Evolutionary conservation across 179 eudicot species (phyloP).

Genomic region (Beta corolliflora): DNA sequence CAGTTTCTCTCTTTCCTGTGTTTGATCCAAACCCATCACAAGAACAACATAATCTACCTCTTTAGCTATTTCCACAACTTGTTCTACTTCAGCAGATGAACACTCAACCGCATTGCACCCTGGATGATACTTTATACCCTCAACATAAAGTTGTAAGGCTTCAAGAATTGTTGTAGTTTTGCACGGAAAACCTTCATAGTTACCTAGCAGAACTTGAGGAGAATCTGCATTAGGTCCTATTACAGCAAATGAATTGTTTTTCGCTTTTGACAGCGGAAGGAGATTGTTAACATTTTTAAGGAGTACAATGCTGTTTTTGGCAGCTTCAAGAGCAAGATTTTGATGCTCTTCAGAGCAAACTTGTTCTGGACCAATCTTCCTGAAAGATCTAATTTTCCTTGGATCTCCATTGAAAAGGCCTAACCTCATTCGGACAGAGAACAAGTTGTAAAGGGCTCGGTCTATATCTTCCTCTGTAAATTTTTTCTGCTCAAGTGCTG

Average conservation of each 20-base stretch:
- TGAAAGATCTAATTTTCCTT: slow-evolving; percentile 34
- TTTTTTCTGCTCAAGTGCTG: slow-evolving; percentile 47
- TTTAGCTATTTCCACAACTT: slow-evolving; percentile 42
- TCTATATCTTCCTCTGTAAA: slow-evolving; percentile 46
- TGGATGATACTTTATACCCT: slow-evolving; percentile 34
- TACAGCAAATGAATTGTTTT: slow-evolving; percentile 42
- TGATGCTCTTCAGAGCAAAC: slow-evolving; percentile 58
- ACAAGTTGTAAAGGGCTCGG: slow-evolving; percentile 47
- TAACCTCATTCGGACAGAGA: slow-evolving; percentile 64
- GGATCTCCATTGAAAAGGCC: slow-evolving; percentile 69
- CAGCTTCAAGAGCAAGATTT: slow-evolving; percentile 59
- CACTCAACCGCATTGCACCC: slow-evolving; percentile 59
- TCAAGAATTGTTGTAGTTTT: slow-evolving; percentile 45
- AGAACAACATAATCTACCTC: slow-evolving; percentile 55
- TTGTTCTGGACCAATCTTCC: slow-evolving; percentile 48
- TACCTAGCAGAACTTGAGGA: slow-evolving; percentile 45
- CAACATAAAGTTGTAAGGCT: slow-evolving; percentile 41
- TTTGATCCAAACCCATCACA: slow-evolving; percentile 68
- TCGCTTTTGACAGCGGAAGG: slow-evolving; percentile 46
- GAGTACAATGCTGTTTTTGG: slow-evolving; percentile 61
- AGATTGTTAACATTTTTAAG: slow-evolving; percentile 46
- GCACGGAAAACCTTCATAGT: slow-evolving; percentile 53
- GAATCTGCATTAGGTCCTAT: slow-evolving; percentile 66
- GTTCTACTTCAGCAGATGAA: slow-evolving; percentile 24
- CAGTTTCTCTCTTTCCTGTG: slow-evolving; percentile 58